Evolutionary conservation across 805 yeast genomes (phyloP), one percentile per base, ranked within the genome.

Genomic region (Hanseniaspora thailandica): DNA sequence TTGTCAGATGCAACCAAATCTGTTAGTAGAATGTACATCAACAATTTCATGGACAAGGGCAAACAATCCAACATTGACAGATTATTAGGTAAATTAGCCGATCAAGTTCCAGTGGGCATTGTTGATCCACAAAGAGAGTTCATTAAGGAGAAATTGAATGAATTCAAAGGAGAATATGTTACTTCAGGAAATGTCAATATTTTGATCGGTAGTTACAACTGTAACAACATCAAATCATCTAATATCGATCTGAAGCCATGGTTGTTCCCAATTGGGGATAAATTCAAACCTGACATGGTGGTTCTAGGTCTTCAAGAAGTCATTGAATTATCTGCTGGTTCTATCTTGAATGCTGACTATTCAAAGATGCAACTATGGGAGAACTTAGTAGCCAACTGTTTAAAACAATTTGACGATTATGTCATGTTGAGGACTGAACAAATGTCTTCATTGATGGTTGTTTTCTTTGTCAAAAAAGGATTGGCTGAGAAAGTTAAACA

Each of bases 1-100:
- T 68, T 93, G n/a, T 84, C 96, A 0, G 99, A 93, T 69, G 96
- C 94, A 4, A 88, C 97, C 1, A 93, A 93, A 67, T 86, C 96
- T 0, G 96, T 93, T 8, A 82, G 95, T 40, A 75, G 99, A 67
- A 81, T 93, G 78, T 93, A 93, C 66, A 90, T 93, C 64, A 93
- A 93, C 69, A 90, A 94, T 58, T 93, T 93, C 68, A 89, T 87
- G 61, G 99, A 93, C 68, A 85, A 85, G 60, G 82, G 81, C 41
- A 85, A 88, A 57, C 99, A 93, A 64, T 77, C 80, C n/a, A 84
- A 88, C 1, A 89, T 89, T 57, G 98, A 90, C 64, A 73, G 85
- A 5, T 68, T 90, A 41, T 73, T 93, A 33, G 99, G 99, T 1
- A 77, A 87, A 56, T 76, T 83, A 45, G 82, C 84, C 15, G 78